A percentile compares a stretch with the other conserved stretches of the same genome.
These are phyloP conservation scores for Boechera divaricarpa DNA, from an alignment of 345 rosid species.

Conservation along the genomic window DNA sequence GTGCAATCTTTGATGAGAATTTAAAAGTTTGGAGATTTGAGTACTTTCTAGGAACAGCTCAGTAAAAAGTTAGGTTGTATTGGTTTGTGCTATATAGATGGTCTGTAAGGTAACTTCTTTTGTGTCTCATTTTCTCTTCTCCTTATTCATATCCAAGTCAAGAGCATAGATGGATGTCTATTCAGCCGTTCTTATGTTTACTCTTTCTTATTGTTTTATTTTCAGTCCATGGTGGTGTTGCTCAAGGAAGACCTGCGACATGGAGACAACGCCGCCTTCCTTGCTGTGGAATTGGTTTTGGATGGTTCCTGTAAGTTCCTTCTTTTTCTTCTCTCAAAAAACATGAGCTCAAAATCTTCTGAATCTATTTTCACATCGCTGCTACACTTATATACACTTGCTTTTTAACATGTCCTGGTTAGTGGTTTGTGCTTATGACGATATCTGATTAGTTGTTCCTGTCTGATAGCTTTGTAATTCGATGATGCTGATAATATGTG, in stretches of 20 bases:
- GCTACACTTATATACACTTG: not conserved
- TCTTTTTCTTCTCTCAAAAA: not conserved
- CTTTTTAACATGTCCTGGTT: slow-evolving; percentile 23
- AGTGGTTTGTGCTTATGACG: too few relatives aligned
- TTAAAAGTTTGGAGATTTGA: slow-evolving; percentile 12
- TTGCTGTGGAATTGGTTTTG: slow-evolving; percentile 87
- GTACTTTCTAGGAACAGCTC: not conserved
- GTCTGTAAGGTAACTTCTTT: not conserved
- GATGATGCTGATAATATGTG: too few relatives aligned
- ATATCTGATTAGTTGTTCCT: too few relatives aligned
- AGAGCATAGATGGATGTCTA: slow-evolving; percentile 15
- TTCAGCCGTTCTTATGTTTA: slow-evolving; percentile 5
- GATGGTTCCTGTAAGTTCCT: slow-evolving; percentile 85
- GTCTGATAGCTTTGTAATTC: too few relatives aligned
- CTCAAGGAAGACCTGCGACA: slow-evolving; percentile 88
- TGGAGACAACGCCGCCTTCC: slow-evolving; percentile 79
- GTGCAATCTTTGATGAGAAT: not conserved
- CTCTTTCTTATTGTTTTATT: slow-evolving; percentile 3
- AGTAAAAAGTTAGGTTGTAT: not conserved
- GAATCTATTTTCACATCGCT: slow-evolving; percentile 1
- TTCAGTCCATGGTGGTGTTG: slow-evolving; percentile 77
- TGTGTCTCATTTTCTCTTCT: slow-evolving; percentile 5
- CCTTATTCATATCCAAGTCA: slow-evolving; percentile 1
- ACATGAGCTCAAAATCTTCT: not conserved
- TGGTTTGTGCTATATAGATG: not conserved